These are phyloP conservation scores for Fusarium vanettenii DNA, from an alignment of 2,329 filamentous ascomycete species.

Conservation along the genomic window DNA sequence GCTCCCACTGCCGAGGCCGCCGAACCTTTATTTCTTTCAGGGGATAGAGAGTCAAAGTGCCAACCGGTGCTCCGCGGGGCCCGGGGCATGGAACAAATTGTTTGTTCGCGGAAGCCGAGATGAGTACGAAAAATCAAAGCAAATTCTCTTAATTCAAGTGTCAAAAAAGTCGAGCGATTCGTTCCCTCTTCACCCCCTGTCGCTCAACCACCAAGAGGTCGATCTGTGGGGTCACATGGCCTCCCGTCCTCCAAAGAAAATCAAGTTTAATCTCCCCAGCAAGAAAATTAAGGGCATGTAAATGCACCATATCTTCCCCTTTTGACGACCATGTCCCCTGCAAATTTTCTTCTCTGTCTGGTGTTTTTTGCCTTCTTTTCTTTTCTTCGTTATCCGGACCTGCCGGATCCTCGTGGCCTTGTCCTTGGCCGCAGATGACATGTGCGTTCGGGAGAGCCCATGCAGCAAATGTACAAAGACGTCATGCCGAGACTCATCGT, in stretches of 20 bases:
- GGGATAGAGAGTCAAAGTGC: neutral
- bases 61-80: neutral
- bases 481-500: constrained; percentile 1
- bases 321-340: neutral
- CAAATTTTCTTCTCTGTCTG: neutral
- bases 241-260: neutral
- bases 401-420: neutral
- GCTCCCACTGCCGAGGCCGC: neutral
- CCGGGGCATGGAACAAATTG: neutral
- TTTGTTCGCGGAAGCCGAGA: neutral
- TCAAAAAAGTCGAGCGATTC: neutral
- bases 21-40: neutral
- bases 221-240: neutral
- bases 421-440: neutral
- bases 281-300: neutral
- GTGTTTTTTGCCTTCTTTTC: neutral
- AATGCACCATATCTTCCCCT: neutral
- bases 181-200: neutral
- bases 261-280: constrained; percentile 10
- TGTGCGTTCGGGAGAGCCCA: neutral
- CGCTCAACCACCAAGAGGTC: neutral
- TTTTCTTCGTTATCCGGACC: neutral
- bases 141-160: neutral
- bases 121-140: neutral
- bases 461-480: neutral